Evolutionary conservation across 129 eudicot species (phyloP), one percentile per base, ranked within the genome.

Genomic region (Flaveria robusta): DNA sequence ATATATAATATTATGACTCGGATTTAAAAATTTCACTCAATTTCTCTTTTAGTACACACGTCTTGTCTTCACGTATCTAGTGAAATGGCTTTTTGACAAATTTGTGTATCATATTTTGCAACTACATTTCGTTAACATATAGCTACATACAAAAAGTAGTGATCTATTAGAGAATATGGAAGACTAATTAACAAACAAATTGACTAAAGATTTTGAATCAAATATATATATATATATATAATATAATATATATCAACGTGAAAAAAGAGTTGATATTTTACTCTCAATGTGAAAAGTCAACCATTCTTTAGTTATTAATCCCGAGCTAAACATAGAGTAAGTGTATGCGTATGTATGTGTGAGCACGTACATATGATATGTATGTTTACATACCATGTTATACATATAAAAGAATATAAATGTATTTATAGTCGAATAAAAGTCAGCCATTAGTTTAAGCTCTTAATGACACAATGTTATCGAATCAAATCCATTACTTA

Each of bases 401-500:
- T 5, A 50, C 19, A 18, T 7, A 20, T 8, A 26, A 20, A 18
- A 2, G 27, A 7, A 16, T 16, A 55, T 54, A 27, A 26, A 60
- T 12, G 7, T 60, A 24, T 60, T 3, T 15, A 6, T 12, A 31
- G 16, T 71, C 15, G 29, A 72, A 34, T 37, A 54, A 37, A 58
- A 55, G 52, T 72, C 52, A 37, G 50, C 67, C 52, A 37, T 37
- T 72, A 34, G 31, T 72, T 54, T 18, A 54, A 24, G 34, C 23
- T 46, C 22, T 46, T 72, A 34, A n/a, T 72, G 11, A 43, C 20
- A 72, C 34, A 29, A 20, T 19, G 16, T 46, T 13, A 76, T 76
- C 63, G 54, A 65, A 76, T 76, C 72, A 64, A 76, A 49, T 76
- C 56, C 79, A 8, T 34, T 76, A 64, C 1, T 66, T 14, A 63